phyloP scores from a whole-genome alignment of 2,329 filamentous ascomycete species.

The Hymenoscyphus infarciens region DNA sequence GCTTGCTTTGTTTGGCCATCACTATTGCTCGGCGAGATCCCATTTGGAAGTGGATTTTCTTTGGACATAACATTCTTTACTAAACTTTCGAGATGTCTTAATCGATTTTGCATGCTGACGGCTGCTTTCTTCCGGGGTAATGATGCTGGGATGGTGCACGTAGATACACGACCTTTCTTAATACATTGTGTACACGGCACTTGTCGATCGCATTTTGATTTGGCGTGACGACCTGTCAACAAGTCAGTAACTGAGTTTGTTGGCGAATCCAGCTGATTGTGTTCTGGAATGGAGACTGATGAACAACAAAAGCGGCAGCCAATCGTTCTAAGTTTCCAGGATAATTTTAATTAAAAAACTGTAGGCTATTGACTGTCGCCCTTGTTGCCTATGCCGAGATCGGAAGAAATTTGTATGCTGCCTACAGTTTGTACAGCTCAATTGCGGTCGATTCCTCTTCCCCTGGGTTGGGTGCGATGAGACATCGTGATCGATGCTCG shows the following conservation, averaged over 20 bases:
- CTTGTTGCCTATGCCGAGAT: too few species aligned
- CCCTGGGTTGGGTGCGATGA: background rate
- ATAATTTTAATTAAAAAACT: background rate
- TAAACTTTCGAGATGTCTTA: constrained; percentile 55
- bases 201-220: constrained; percentile 49
- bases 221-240: constrained; percentile 19
- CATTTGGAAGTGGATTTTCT: constrained; percentile 12
- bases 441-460: background rate
- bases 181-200: constrained; percentile 51
- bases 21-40: background rate
- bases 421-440: background rate
- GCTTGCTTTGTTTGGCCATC: background rate
- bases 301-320: too few species aligned
- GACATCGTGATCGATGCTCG: background rate
- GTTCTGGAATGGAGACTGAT: too few species aligned
- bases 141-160: constrained; percentile 49
- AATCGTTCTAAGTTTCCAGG: too few species aligned
- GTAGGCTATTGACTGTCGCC: background rate
- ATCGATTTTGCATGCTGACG: constrained; percentile 51
- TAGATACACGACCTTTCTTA: constrained; percentile 45
- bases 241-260: background rate
- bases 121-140: constrained; percentile 39
- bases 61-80: constrained; percentile 51
- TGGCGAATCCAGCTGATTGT: too few species aligned
- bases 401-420: background rate